Percentiles rank a stretch among this genome's conserved stretches.
Evolutionary conservation across 2,329 filamentous ascomycete species (phyloP).

Genomic region (Diaporthe ilicicola): DNA sequence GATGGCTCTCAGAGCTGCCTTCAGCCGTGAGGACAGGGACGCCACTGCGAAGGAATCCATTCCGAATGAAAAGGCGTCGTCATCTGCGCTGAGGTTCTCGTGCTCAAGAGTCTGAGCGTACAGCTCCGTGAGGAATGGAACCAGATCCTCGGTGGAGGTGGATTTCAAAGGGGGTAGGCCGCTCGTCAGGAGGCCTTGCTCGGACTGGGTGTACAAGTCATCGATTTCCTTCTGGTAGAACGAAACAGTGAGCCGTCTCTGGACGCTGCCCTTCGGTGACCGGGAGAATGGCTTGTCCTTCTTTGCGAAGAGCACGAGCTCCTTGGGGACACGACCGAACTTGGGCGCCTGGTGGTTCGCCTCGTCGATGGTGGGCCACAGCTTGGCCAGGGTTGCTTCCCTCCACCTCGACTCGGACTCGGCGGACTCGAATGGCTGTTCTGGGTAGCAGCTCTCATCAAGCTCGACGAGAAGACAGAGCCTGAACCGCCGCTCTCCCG

Average conservation of each 20-base stretch:
- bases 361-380: slow-evolving; percentile 30
- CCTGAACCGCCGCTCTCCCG: slow-evolving; percentile 28
- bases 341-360: slow-evolving; percentile 30
- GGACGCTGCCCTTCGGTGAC: slow-evolving; percentile 29
- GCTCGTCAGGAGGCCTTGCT: slow-evolving; percentile 24
- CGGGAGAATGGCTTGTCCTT: slow-evolving; percentile 27
- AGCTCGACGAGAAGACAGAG: slow-evolving; percentile 30
- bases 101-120: slow-evolving; percentile 26
- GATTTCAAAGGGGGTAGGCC: slow-evolving; percentile 20
- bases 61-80: slow-evolving; percentile 25
- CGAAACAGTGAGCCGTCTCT: slow-evolving; percentile 21
- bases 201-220: slow-evolving; percentile 21
- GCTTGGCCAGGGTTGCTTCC: not conserved
- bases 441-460: slow-evolving; percentile 8
- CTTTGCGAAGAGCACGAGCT: slow-evolving; percentile 29
- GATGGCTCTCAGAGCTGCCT: slow-evolving; percentile 24
- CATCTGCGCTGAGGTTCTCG: slow-evolving; percentile 12
- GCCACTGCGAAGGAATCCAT: slow-evolving; percentile 30
- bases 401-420: slow-evolving; percentile 19
- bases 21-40: slow-evolving; percentile 20
- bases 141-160: slow-evolving; percentile 12
- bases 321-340: slow-evolving; percentile 29
- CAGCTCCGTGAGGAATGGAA: slow-evolving; percentile 20
- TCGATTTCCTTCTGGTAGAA: slow-evolving; percentile 30
- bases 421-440: not conserved